Percentiles rank a stretch among this genome's conserved stretches.
These are phyloP conservation scores for Globisporangium barbulae DNA, from an alignment of 352 stramenopile species.

Conservation along the genomic window DNA sequence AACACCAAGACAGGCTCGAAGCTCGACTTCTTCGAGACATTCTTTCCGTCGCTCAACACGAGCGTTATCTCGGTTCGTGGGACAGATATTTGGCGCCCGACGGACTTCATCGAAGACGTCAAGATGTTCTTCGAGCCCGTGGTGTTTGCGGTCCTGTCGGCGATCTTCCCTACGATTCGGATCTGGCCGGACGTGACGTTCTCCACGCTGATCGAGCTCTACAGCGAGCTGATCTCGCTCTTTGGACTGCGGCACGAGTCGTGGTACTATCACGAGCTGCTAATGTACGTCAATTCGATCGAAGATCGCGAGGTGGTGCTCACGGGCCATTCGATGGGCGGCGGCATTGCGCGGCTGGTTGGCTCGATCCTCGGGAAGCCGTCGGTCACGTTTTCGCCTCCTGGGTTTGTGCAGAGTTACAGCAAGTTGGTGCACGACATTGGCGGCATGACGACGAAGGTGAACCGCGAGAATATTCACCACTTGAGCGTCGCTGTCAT, in stretches of 20 bases:
- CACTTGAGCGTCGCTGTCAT: slow-evolving; percentile 84
- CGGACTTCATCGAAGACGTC: slow-evolving; percentile 89
- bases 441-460: slow-evolving; percentile 60
- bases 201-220: slow-evolving; percentile 83
- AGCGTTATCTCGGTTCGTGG: slow-evolving; percentile 86
- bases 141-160: slow-evolving; percentile 85
- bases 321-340: slow-evolving; percentile 88
- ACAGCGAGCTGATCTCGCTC: slow-evolving; percentile 81
- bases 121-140: slow-evolving; percentile 91
- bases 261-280: slow-evolving; percentile 85
- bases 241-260: slow-evolving; percentile 88
- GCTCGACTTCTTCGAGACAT: slow-evolving; percentile 82
- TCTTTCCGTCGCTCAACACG: slow-evolving; percentile 75
- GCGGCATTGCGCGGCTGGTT: slow-evolving; percentile 81
- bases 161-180: slow-evolving; percentile 89
- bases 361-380: slow-evolving; percentile 70
- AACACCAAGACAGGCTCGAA: slow-evolving; percentile 84
- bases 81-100: slow-evolving; percentile 89
- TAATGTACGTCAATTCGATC: slow-evolving; percentile 80
- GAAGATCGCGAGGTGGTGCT: slow-evolving; percentile 80
- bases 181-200: slow-evolving; percentile 90
- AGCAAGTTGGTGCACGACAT: slow-evolving; percentile 86
- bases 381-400: slow-evolving; percentile 85
- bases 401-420: slow-evolving; percentile 86
- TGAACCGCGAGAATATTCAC: slow-evolving; percentile 74